Percentiles rank a stretch among this genome's conserved stretches.
Evolutionary conservation across 805 yeast species (phyloP).

Genomic region (Cyberlindnera amylophila): DNA sequence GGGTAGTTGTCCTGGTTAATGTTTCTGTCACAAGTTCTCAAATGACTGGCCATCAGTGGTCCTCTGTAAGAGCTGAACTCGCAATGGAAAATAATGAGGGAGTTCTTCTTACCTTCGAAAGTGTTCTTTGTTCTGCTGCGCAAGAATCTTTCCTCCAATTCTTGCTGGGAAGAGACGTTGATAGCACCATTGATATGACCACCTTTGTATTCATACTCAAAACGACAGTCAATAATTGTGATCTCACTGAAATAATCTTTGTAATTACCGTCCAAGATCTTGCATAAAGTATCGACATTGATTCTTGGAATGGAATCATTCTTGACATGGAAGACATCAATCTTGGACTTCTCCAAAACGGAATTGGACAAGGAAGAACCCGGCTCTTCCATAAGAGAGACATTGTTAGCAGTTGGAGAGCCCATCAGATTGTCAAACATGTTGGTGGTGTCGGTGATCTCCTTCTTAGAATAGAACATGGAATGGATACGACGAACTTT

Average conservation of each 20-base stretch:
- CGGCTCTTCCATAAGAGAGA: slow-evolving; percentile 12
- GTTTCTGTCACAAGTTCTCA: slow-evolving; percentile 78
- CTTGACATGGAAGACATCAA: slow-evolving; percentile 41
- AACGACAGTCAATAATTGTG: slow-evolving; percentile 79
- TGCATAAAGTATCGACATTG: slow-evolving; percentile 51
- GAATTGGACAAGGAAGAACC: slow-evolving; percentile 14
- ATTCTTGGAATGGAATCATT: slow-evolving; percentile 72
- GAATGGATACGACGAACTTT: slow-evolving; percentile 62
- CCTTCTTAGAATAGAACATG: slow-evolving; percentile 59
- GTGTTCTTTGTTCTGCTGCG: slow-evolving; percentile 13
- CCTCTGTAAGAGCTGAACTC: slow-evolving; percentile 92
- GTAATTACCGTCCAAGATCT: slow-evolving; percentile 54
- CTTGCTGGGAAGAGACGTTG: slow-evolving; percentile 68
- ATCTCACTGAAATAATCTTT: slow-evolving; percentile 39
- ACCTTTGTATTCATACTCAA: slow-evolving; percentile 86
- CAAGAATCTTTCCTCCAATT: slow-evolving; percentile 56
- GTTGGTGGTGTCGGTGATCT: slow-evolving; percentile 37
- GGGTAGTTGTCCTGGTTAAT: slow-evolving; percentile 77
- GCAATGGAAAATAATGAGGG: slow-evolving; percentile 82
- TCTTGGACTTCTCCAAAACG: slow-evolving; percentile 28
- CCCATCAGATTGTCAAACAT: slow-evolving; percentile 28
- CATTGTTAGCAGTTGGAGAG: slow-evolving; percentile 13
- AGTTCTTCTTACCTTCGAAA: slow-evolving; percentile 28
- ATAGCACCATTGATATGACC: slow-evolving; percentile 88
- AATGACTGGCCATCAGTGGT: slow-evolving; percentile 86